Conservation (phyloP, 163 green algal genomes). For the Volvox carteri region DNA sequence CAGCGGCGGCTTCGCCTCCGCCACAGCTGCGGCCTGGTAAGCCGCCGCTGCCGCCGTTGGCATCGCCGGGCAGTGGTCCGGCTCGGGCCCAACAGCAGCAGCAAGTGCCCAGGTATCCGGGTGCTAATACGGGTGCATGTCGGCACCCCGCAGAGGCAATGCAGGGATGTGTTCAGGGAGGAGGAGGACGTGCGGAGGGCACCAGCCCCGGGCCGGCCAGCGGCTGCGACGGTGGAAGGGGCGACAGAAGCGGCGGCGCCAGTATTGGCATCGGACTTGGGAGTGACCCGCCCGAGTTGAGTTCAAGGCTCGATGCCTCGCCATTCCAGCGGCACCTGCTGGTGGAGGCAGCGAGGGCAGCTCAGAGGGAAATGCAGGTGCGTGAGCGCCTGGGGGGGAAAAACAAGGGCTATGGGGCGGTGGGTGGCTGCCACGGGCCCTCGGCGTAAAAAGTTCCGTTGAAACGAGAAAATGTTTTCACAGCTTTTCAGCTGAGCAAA, state of each 20-base stretch:
- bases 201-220: neutral
- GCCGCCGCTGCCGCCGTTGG: constrained; percentile 31
- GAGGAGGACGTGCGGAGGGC: no score
- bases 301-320: neutral
- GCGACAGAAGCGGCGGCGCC: neutral
- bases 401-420: no score
- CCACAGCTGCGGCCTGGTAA: neutral
- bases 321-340: neutral
- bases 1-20: neutral
- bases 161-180: no score
- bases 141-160: no score
- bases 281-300: constrained; percentile 9
- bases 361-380: constrained; percentile 16
- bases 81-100: neutral
- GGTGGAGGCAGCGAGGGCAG: constrained; percentile 38
- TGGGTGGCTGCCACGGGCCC: no score
- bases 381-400: neutral
- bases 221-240: neutral
- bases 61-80: constrained; percentile 11
- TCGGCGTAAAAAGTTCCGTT: no score
- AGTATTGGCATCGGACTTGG: neutral
- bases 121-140: no score
- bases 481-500: no score
- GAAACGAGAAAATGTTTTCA: no score
- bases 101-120: no score